Evolutionary conservation across 129 eudicot genomes (phyloP).

Genomic region (Pulicaria dysenterica): DNA sequence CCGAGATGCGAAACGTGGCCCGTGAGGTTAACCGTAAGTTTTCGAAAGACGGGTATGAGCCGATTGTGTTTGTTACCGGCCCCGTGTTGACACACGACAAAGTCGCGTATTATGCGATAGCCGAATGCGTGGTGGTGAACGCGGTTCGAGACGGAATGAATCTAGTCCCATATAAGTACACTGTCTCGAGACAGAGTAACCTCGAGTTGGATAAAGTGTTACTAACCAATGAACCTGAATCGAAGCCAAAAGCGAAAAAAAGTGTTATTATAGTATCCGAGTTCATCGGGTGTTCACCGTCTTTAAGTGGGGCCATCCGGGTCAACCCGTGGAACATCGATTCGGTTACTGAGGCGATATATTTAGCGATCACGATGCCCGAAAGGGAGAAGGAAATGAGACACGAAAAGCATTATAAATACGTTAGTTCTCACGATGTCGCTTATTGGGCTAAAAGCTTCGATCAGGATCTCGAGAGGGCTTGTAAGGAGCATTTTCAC

Average conservation of each 20-base stretch:
- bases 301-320: conserved; percentile 83
- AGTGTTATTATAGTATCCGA: conserved; percentile 88
- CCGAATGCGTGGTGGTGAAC: conserved; percentile 83
- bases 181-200: conserved; percentile 62
- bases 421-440: conserved; percentile 79
- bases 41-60: conserved; percentile 51
- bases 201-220: conserved; percentile 51
- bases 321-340: conserved; percentile 89
- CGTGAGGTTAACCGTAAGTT: conserved; percentile 52
- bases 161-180: conserved; percentile 89
- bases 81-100: conserved; percentile 72
- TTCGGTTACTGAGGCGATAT: conserved; percentile 57
- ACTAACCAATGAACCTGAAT: conserved; percentile 17
- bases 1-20: conserved; percentile 62
- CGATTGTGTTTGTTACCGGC: conserved; percentile 71
- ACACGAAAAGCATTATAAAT: conserved; percentile 84
- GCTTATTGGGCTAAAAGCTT: conserved; percentile 87
- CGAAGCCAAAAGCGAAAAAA: conserved; percentile 19
- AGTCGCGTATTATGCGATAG: conserved; percentile 64
- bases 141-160: conserved; percentile 97
- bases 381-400: conserved; percentile 69
- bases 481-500: conserved; percentile 63
- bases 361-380: conserved; percentile 47
- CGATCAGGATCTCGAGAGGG: conserved; percentile 72
- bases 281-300: conserved; percentile 91